phyloP scores from a whole-genome alignment of 2,329 filamentous ascomycete genomes.

The Hypoxylon sp. region DNA sequence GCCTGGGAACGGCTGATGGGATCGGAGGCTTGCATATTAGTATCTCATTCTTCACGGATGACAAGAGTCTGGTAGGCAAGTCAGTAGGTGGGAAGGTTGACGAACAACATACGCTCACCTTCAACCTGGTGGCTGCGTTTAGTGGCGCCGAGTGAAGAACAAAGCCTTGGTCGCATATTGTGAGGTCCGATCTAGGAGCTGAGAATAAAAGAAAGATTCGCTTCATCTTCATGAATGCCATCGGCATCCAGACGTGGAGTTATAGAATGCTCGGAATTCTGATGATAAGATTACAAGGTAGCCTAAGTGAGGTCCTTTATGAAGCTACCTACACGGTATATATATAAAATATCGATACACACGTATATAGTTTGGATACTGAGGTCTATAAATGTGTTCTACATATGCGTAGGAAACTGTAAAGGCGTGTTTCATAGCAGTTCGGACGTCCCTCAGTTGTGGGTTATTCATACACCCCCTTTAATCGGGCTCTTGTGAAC shows the following conservation, averaged over 20 bases:
- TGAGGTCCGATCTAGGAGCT: no score
- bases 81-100: conserved; percentile 26
- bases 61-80: conserved; percentile 13
- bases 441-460: neutral
- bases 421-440: neutral
- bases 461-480: neutral
- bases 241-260: no score
- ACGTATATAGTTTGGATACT: neutral
- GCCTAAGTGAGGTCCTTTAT: no score
- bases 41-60: conserved; percentile 27
- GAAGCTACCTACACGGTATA: no score
- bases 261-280: no score
- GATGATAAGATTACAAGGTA: no score
- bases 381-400: no score
- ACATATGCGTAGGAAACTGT: neutral
- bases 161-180: neutral
- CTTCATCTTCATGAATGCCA: no score
- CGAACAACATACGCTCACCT: conserved; percentile 12
- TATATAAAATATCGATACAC: neutral
- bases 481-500: neutral
- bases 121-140: conserved; percentile 19
- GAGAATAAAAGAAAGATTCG: no score
- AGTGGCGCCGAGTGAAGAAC: neutral
- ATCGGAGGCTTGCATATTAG: neutral
- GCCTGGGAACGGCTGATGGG: conserved; percentile 1